phyloP scores from a whole-genome alignment of 176 grass and related monocot genomes.

The Carex pumila region DNA sequence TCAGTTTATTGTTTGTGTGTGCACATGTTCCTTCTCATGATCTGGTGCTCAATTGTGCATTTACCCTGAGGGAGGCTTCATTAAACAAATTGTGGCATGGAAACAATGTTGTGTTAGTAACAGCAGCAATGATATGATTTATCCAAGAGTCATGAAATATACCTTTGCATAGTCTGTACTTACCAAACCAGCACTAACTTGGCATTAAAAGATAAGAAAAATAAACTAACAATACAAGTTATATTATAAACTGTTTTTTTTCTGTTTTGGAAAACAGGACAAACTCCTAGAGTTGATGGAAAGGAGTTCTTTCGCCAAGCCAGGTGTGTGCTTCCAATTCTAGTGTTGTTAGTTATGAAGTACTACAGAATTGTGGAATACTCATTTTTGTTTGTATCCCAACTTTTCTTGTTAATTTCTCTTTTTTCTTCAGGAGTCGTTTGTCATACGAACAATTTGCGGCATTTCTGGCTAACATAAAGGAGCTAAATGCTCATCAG shows the following conservation, averaged over 20 bases:
- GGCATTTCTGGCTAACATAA: constrained; percentile 84
- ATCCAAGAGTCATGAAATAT: neutral
- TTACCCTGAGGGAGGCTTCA: neutral
- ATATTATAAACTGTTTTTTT: neutral
- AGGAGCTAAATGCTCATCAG: constrained; percentile 84
- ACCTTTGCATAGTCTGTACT: neutral
- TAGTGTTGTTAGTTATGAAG: neutral
- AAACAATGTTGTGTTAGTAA: neutral
- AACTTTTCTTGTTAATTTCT: neutral
- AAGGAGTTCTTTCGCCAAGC: constrained; percentile 98
- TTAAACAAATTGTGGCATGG: neutral
- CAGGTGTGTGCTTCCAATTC: constrained; percentile 32
- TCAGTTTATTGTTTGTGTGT: neutral
- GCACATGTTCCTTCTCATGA: neutral
- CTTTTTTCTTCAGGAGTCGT: constrained; percentile 44
- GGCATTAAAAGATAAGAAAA: neutral
- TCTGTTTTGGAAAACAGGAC: constrained; percentile 35
- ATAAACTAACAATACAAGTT: neutral
- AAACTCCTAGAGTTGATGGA: constrained; percentile 59
- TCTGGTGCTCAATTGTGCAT: neutral
- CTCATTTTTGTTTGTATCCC: neutral
- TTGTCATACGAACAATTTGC: constrained; percentile 97
- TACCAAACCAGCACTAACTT: neutral
- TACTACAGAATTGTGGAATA: neutral
- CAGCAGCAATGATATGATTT: neutral